Evolutionary conservation across 768 basidiomycete species (phyloP), one percentile per base, ranked within the genome.

Genomic region (Heimioporus sp.): DNA sequence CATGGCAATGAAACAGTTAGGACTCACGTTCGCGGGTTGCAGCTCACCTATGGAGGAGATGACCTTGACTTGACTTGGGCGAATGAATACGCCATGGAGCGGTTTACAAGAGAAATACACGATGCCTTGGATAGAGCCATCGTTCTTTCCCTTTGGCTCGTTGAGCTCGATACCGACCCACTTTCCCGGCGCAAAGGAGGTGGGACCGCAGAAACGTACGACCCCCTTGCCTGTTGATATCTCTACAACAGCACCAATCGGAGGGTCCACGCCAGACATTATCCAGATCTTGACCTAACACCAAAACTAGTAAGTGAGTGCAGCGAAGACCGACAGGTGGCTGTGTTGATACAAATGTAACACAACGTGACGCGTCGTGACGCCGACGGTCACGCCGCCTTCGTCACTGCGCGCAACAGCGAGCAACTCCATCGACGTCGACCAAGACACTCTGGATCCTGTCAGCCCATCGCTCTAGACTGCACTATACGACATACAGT

Each of bases 101-200:
- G 76, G 73, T 61, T 79, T 80, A 73, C 93, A 98, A 16, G 73
- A 76, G 68, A 99, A 99, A 73, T 98, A 99, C 2, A 70, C 56
- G 44, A 83, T 70, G 15, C 87, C 92, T 34, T 86, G 76, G 9
- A 99, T 88, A 2, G 83, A 80, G 1, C 97, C 97, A 60, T 98
- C 91, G 74, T 99, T 99, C 85, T 98, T 99, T 36, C 97, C 97
- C 41, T 81, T 86, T 9, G 82, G 71, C 61, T 87, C 85, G 51
- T 79, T 81, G 42, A 99, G 80, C 63, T 96, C 94, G 48, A 98
- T 83, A 10, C 97, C 97, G 45, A 97, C 79, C 96, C 96, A 99
- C 77, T 89, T 92, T 0, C 97, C 97, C 2, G 83, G 70, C 19
- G 90, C 81, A 67, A 98, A 98, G 2, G 80, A 77, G 0, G 96